Evolutionary conservation across 768 basidiomycete species (phyloP).

Genomic region (Multifurca ochricompacta): DNA sequence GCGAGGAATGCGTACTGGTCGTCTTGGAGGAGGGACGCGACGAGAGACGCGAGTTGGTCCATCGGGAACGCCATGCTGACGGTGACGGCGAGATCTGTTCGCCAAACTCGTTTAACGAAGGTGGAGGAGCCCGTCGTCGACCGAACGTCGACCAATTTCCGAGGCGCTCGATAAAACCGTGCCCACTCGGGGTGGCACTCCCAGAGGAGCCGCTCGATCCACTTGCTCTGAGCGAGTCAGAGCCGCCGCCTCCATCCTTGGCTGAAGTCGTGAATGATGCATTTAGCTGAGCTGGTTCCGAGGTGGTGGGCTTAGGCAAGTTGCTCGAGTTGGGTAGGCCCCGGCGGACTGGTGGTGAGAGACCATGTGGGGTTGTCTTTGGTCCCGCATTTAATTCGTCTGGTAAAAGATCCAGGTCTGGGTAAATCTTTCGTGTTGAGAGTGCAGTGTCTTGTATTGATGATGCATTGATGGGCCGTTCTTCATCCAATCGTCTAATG

Average conservation of each 20-base stretch:
- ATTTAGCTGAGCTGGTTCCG: background rate
- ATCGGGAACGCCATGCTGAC: constrained; percentile 21
- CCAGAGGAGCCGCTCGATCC: constrained; percentile 2
- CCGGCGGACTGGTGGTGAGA: constrained; percentile 14
- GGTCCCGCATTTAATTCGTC: constrained; percentile 22
- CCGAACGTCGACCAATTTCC: constrained; percentile 34
- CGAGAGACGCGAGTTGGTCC: constrained; percentile 18
- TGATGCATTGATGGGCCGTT: background rate
- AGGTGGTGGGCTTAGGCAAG: background rate
- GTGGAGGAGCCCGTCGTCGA: constrained; percentile 20
- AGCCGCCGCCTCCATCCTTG: background rate
- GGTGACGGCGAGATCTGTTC: constrained; percentile 10
- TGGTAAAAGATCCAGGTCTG: constrained; percentile 31
- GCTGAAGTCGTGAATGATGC: background rate
- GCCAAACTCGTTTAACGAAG: constrained; percentile 20
- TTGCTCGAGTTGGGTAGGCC: constrained; percentile 2
- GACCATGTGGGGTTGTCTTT: background rate
- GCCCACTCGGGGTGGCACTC: background rate
- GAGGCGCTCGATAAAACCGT: constrained; percentile 13
- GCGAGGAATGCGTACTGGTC: constrained; percentile 28
- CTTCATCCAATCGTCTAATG: background rate
- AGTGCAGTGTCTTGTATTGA: constrained; percentile 1
- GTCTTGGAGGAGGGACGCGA: constrained; percentile 21
- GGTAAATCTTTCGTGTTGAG: constrained; percentile 32
- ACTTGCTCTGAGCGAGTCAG: constrained; percentile 6